These are phyloP conservation scores for Russula dissimulans DNA, from an alignment of 768 basidiomycete species.

Conservation along the genomic window DNA sequence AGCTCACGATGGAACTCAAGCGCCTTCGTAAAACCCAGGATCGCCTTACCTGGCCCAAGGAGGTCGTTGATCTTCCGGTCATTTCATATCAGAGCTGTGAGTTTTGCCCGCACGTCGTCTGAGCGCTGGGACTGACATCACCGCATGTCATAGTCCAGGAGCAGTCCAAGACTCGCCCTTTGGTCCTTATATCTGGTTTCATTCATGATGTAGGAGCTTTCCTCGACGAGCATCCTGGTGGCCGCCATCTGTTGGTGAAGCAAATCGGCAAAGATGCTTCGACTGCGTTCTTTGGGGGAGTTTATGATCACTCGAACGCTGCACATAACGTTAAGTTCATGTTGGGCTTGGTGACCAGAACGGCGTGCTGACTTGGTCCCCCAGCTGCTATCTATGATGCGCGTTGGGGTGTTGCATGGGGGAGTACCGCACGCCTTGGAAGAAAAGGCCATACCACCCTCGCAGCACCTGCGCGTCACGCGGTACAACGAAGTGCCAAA, in stretches of 20 bases:
- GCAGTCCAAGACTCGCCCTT: constrained; percentile 66
- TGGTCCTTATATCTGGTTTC: constrained; percentile 85
- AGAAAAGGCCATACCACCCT: constrained; percentile 37
- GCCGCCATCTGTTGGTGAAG: constrained; percentile 70
- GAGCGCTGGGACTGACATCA: neutral
- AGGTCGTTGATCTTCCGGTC: constrained; percentile 30
- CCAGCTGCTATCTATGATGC: neutral
- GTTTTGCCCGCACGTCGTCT: neutral
- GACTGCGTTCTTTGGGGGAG: constrained; percentile 88
- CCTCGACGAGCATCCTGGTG: constrained; percentile 86
- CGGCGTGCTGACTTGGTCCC: neutral
- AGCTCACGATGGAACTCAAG: constrained; percentile 90
- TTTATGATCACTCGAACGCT: constrained; percentile 82
- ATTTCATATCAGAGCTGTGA: neutral
- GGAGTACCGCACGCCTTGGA: constrained; percentile 42
- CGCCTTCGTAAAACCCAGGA: constrained; percentile 72
- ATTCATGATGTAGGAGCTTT: constrained; percentile 85
- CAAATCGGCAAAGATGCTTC: constrained; percentile 86
- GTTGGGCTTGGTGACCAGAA: neutral
- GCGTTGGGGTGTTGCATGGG: constrained; percentile 25
- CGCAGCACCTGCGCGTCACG: constrained; percentile 37
- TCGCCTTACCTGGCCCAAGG: constrained; percentile 64
- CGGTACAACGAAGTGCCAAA: constrained; percentile 27
- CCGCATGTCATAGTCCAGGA: constrained; percentile 46
- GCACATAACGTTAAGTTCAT: constrained; percentile 62